phyloP scores from a whole-genome alignment of 2,329 filamentous ascomycete genomes.

The Mollisia scopiformis region DNA sequence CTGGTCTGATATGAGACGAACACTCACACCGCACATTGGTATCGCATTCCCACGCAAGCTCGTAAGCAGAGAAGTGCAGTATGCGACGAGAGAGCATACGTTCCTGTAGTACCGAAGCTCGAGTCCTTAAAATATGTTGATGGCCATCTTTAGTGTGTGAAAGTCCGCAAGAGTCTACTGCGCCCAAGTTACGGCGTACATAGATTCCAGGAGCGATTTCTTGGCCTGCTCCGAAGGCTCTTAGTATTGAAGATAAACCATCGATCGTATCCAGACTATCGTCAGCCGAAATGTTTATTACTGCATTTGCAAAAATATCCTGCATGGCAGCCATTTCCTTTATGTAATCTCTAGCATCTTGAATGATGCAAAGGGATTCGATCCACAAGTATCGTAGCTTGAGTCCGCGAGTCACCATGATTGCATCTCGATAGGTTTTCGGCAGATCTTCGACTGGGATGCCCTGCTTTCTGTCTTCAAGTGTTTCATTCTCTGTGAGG shows the following conservation, averaged over 20 bases:
- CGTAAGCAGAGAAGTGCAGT: background rate
- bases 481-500: background rate
- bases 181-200: background rate
- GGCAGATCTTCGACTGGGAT: background rate
- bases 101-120: slow-evolving; percentile 3
- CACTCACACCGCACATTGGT: background rate
- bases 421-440: background rate
- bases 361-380: background rate
- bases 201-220: no score
- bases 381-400: background rate
- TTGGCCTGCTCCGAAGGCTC: background rate
- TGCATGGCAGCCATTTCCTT: background rate
- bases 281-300: background rate
- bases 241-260: background rate
- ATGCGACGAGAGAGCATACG: background rate
- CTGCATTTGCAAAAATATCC: background rate
- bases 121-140: background rate
- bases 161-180: background rate
- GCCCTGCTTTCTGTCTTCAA: background rate
- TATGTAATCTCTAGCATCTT: background rate
- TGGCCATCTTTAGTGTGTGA: background rate
- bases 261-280: background rate
- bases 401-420: background rate
- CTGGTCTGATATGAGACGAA: background rate
- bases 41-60: slow-evolving; percentile 1